phyloP scores from a whole-genome alignment of 78 protist genomes.

The slime mould (Dictyostelium discoideum) region DNA sequence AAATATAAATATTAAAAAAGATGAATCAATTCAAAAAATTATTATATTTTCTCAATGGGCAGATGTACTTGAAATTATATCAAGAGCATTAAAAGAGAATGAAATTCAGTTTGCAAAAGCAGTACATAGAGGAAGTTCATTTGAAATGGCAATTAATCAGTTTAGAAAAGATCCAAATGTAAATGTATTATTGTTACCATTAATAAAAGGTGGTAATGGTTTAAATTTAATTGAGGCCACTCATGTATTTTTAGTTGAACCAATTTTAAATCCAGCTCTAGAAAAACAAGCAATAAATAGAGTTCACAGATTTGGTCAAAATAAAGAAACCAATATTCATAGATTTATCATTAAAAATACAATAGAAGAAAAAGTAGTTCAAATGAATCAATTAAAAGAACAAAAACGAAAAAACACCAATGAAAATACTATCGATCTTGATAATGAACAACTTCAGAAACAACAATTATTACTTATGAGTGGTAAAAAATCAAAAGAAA shows the following conservation, averaged over 20 bases:
- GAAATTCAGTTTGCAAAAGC: background rate
- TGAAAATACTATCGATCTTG: background rate
- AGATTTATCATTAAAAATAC: conserved; percentile 76
- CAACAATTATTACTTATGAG: background rate
- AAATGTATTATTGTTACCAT: conserved; percentile 71
- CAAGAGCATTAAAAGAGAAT: conserved; percentile 37
- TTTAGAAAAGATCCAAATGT: conserved; percentile 44
- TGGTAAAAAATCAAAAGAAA: conserved; percentile 40
- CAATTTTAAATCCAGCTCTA: conserved; percentile 66
- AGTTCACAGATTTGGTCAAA: conserved; percentile 84
- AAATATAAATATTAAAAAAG: background rate
- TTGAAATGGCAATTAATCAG: conserved; percentile 17
- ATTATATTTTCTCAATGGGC: conserved; percentile 82
- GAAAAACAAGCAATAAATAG: conserved; percentile 83
- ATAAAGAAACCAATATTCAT: conserved; percentile 75
- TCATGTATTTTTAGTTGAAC: conserved; percentile 85
- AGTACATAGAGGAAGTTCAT: background rate
- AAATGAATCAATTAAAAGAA: background rate
- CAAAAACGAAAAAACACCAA: background rate
- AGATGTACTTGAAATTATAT: conserved; percentile 60
- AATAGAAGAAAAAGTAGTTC: conserved; percentile 72
- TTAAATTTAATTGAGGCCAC: conserved; percentile 81
- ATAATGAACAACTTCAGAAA: background rate
- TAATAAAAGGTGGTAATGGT: conserved; percentile 68
- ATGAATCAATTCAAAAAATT: background rate